Evolutionary conservation across 192 early-diverging fungal species (phyloP), one percentile per base, ranked within the genome.

Genomic region (Rhizophagus sp.): DNA sequence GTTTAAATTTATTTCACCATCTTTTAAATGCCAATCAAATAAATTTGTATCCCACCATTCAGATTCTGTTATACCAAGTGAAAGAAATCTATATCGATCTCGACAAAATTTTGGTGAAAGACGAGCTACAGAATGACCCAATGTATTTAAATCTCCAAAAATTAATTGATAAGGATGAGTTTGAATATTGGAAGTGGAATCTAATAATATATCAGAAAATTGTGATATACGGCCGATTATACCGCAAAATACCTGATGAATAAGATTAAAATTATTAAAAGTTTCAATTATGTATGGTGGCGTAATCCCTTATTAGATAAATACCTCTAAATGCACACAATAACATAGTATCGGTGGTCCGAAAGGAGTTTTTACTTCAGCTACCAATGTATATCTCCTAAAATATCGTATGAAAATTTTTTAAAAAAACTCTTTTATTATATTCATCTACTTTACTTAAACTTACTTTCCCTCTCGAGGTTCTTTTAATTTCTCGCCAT

Each of bases 71-170:
- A 76, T 82, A 2, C 93, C 93, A 13, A 94, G 44, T 0, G 89
- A 91, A 13, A 88, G 83, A 70, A 89, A 87, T 15, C 94, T 86
- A 79, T 92, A 92, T 82, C 88, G 87, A 78, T 93, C 94, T 12
- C 83, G 84, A 9, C 88, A 85, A 78, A 91, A 93, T 44, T 79
- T 82, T 9, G 90, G 89, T 49, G 92, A 92, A 3, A 95, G 79
- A 10, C 94, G 86, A 3, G 90, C 93, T 39, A 93, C 87, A 22
- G 93, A 94, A 76, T 94, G 94, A 3, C 89, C 92, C 84, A 93
- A 92, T 0, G 94, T 95, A 79, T 95, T 95, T 34, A 95, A 75
- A 76, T 95, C 94, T 34, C 94, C 94, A 80, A 90, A 90, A 9
- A 95, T 82, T 24, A 92, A 68, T 81, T 95, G 94, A 74, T 94